Base-by-base conservation (phyloP, 2,329 filamentous ascomycete species). In the Neonectria hederae region DNA sequence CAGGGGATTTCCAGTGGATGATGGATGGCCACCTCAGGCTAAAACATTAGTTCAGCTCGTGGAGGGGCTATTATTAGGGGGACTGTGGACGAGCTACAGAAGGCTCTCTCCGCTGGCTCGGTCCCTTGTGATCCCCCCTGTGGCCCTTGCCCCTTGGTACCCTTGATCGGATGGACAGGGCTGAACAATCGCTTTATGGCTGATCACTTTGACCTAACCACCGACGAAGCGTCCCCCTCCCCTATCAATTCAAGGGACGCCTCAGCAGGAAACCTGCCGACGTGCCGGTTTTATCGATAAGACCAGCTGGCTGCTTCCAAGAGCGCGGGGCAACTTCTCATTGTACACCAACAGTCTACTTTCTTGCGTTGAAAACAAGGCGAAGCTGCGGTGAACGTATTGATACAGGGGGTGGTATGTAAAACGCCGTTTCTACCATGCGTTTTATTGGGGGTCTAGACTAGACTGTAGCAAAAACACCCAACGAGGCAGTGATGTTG, bases 1-100 rank as follows among this genome's bases (percentile, higher is more conserved):
- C 38, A 55, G 43, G 43, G 52, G 32, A 40, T 28, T 53, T 38
- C 19, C 52, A 61, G 45, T 45, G 59, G 59, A 32, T 30, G 45
- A 53, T n/a, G n/a, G n/a, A n/a, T n/a, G 22, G 8, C 28, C 49
- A n/a, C 14, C 35, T 30, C 17, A 30, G 24, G 46, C 24, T 49
- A 28, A 49, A n/a, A 30, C 17, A 28, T 26, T 26, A 4, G 7
- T 26, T 26, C 24, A 26, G 24, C 24, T 7, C 30, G 10, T 11
- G 30, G 30, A 13, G 30, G 3, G 30, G 35, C 26, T 54, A 32
- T 40, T 48, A 40, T 35, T 17, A 51, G 30, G 30, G 38, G 51
- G 35, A 22, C n/a, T 48, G 40, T 28, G 21, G 43, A 48, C 22
- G n/a, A 14, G 35, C 32, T 40, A 24, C 17, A 53, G 49, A 24